Percentiles rank a stretch among this genome's conserved stretches.
Conservation (phyloP, 768 basidiomycete species). For the Calocybe gangraenosa region DNA sequence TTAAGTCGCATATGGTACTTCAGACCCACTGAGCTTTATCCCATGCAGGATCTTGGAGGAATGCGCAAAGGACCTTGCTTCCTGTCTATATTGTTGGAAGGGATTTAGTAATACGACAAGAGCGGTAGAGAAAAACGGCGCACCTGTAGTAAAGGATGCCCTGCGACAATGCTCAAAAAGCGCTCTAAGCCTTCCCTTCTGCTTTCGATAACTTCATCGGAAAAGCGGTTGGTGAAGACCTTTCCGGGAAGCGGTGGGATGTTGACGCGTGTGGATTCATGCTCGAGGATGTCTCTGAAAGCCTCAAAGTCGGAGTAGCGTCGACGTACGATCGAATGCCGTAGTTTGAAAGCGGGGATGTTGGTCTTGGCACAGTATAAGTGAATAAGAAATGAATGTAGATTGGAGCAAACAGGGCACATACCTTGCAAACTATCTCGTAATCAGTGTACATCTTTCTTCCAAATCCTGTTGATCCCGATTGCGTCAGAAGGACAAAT, state of each 20-base stretch:
- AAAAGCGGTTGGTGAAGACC: conserved; percentile 97
- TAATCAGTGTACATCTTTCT: conserved; percentile 99
- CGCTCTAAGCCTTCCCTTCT: conserved; percentile 91
- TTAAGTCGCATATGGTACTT: conserved; percentile 11
- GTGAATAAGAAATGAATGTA: conserved; percentile 1
- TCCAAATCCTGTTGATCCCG: conserved; percentile 66
- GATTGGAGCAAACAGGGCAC: conserved; percentile 16
- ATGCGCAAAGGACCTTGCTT: conserved; percentile 93
- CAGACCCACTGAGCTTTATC: conserved; percentile 76
- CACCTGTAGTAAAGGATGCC: conserved; percentile 94
- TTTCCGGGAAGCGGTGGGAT: conserved; percentile 97
- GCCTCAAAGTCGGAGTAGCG: conserved; percentile 95
- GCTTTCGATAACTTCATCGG: conserved; percentile 93
- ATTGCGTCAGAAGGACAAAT: conserved; percentile 1
- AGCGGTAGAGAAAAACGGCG: conserved; percentile 17
- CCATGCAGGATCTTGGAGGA: conserved; percentile 94
- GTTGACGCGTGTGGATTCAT: conserved; percentile 95
- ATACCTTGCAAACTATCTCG: conserved; percentile 94
- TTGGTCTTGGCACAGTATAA: conserved; percentile 70
- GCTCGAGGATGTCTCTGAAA: conserved; percentile 96
- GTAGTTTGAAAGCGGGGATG: conserved; percentile 97
- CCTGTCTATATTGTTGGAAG: conserved; percentile 59
- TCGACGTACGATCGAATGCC: conserved; percentile 83
- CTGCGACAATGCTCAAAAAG: conserved; percentile 94
- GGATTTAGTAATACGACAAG: neutral